phyloP scores from a whole-genome alignment of 768 basidiomycete genomes.

The Auricularia heimuer region DNA sequence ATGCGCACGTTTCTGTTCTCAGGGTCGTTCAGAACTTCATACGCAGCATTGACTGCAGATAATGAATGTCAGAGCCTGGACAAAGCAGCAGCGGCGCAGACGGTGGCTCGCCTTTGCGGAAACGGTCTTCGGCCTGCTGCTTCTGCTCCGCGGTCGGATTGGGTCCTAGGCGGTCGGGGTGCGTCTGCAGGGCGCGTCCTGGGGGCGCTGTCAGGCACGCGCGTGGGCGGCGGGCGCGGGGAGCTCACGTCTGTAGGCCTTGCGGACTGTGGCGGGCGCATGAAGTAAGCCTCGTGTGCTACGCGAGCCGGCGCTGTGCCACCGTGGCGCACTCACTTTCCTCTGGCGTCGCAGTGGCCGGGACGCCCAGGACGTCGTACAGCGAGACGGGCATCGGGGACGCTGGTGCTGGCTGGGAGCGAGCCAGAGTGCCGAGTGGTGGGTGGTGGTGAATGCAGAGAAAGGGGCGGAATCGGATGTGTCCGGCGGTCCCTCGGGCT shows the following conservation, averaged over 20 bases:
- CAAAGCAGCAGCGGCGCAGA: conserved; percentile 11
- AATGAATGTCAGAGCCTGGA: background rate
- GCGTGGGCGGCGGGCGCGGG: background rate
- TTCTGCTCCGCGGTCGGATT: conserved; percentile 41
- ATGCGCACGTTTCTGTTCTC: background rate
- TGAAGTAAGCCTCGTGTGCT: conserved; percentile 1
- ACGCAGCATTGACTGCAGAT: conserved; percentile 7
- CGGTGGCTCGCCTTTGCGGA: conserved; percentile 40
- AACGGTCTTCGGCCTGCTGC: conserved; percentile 44
- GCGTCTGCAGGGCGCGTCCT: conserved; percentile 49
- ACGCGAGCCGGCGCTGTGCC: background rate
- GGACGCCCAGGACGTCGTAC: conserved; percentile 53
- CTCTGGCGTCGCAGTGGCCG: conserved; percentile 45
- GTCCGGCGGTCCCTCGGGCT: too few species aligned
- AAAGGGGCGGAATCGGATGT: too few species aligned
- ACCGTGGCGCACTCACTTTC: conserved; percentile 39
- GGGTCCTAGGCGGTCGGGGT: conserved; percentile 61
- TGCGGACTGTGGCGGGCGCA: conserved; percentile 2
- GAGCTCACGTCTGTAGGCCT: background rate
- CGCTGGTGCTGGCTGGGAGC: too few species aligned
- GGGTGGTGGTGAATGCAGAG: too few species aligned
- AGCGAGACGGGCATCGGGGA: conserved; percentile 16
- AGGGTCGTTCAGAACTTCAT: conserved; percentile 12
- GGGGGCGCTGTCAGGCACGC: background rate
- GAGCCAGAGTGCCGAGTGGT: too few species aligned